These are phyloP conservation scores for Lachancea dasiensis DNA, from an alignment of 805 yeast species.

Conservation along the genomic window DNA sequence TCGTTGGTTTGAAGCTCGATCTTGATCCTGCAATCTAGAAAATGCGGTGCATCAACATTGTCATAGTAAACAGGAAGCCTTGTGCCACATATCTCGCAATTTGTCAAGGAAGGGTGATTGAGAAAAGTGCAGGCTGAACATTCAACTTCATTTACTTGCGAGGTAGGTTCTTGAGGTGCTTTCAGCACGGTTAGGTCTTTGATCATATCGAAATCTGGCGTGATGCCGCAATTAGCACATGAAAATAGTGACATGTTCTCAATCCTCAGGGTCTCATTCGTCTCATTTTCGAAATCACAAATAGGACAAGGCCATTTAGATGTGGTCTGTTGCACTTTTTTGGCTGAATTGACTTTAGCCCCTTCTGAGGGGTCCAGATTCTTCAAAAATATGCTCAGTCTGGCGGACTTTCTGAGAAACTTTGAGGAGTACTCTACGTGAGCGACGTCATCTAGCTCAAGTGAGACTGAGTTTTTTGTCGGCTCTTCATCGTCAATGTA, in stretches of 20 bases:
- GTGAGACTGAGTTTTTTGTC: slow-evolving; percentile 39
- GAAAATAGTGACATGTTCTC: slow-evolving; percentile 33
- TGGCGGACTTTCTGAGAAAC: slow-evolving; percentile 74
- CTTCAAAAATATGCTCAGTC: slow-evolving; percentile 44
- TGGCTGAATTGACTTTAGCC: too few relatives aligned
- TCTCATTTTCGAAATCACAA: slow-evolving; percentile 42
- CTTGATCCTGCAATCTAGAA: slow-evolving; percentile 29
- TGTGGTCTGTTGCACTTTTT: too few relatives aligned
- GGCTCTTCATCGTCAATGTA: slow-evolving; percentile 55
- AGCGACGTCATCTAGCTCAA: slow-evolving; percentile 40
- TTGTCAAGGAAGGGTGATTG: slow-evolving; percentile 71
- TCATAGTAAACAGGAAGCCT: slow-evolving; percentile 30
- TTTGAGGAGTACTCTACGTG: slow-evolving; percentile 41
- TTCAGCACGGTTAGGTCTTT: too few relatives aligned
- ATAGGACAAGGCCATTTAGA: slow-evolving; percentile 91
- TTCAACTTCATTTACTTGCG: slow-evolving; percentile 10
- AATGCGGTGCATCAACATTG: slow-evolving; percentile 19
- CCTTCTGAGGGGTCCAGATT: slow-evolving; percentile 1
- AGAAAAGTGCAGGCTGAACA: slow-evolving; percentile 69
- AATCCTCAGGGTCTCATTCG: slow-evolving; percentile 19
- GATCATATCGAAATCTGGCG: slow-evolving; percentile 35
- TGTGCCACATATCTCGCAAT: slow-evolving; percentile 86
- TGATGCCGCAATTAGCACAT: slow-evolving; percentile 62
- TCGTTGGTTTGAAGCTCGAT: slow-evolving; percentile 31
- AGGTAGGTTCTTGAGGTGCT: not conserved